Conservation (phyloP, 495 filamentous ascomycete genomes). For the Penicillium roqueforti region DNA sequence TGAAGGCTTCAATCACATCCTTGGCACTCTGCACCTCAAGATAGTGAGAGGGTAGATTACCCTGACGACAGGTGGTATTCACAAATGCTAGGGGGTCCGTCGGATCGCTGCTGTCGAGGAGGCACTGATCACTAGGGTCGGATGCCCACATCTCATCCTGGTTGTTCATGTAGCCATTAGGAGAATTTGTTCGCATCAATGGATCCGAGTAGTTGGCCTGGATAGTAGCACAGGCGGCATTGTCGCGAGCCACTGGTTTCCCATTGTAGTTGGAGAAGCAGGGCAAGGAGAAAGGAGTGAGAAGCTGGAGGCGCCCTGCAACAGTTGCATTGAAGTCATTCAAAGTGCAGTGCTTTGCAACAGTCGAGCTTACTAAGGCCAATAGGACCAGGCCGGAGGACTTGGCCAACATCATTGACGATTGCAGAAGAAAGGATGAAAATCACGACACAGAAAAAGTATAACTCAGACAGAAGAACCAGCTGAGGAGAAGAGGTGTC, state of each 20-base stretch:
- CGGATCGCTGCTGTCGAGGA: constrained; percentile 29
- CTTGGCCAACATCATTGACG: background rate
- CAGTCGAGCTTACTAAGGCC: background rate
- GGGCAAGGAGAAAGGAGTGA: background rate
- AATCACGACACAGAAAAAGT: background rate
- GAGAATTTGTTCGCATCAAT: constrained; percentile 23
- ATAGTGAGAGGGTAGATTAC: background rate
- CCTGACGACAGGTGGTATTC: background rate
- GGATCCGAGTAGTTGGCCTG: constrained; percentile 31
- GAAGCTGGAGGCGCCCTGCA: background rate
- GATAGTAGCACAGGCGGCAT: constrained; percentile 8
- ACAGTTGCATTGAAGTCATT: background rate
- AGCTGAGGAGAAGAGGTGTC: too few relatives aligned
- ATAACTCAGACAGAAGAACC: background rate
- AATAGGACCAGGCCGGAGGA: background rate
- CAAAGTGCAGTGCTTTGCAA: background rate
- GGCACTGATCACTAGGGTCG: constrained; percentile 33
- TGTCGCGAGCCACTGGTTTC: background rate
- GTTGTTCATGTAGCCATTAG: constrained; percentile 35
- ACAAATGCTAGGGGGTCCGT: background rate
- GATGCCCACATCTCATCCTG: constrained; percentile 39
- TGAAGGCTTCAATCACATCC: background rate
- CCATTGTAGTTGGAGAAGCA: background rate
- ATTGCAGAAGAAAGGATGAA: background rate
- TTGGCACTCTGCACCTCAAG: background rate